Base-by-base conservation (phyloP, 352 stramenopile genomes). In the Pythium apleroticum region DNA sequence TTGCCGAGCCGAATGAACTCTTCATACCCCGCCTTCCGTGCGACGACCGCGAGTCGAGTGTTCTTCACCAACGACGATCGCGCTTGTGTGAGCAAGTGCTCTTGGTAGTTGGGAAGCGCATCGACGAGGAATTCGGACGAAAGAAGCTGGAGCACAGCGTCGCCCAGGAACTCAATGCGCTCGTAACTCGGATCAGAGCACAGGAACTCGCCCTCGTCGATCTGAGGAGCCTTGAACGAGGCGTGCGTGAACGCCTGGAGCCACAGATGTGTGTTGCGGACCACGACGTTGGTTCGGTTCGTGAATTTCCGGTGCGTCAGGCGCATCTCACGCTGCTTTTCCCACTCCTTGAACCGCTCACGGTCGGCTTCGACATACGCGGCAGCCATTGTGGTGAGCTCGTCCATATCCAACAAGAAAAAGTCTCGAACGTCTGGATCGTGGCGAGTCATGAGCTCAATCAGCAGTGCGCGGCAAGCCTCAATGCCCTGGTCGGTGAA, bases 1-100 rank as follows among this genome's bases (percentile, higher is more conserved):
- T 81, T 87, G 15, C 84, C 84, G 14, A 96, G 64, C 6, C 85
- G 85, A 49, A 96, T 76, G 52, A 91, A 94, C 27, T 86, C 71
- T 35, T 89, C 68, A 52, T 91, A 93, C 12, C 85, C 83, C 14
- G 73, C 67, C 1, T 84, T 65, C 5, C 72, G 67, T 3, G 84
- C 84, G 35, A 94, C 79, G 22, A 81, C 71, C 0, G 84, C 84
- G 2, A 94, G 68, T 6, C 88, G 85, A 8, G 73, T 89, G 60
- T 94, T 96, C 73, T 92, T 96, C n/a, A 94, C 84, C 7, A 94
- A 70, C 24, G 84, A 90, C 39, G 87, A 93, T 15, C 86, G 79
- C 24, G 86, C 84, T 63, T 91, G 84, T 0, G 82, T 93, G 8
- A 96, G 71, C 20, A 96, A 64, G 37, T 92, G 75, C 45, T 93